Evolutionary conservation across 2,329 filamentous ascomycete genomes (phyloP), one percentile per base, ranked within the genome.

Genomic region (Rhynchosporium agropyri): DNA sequence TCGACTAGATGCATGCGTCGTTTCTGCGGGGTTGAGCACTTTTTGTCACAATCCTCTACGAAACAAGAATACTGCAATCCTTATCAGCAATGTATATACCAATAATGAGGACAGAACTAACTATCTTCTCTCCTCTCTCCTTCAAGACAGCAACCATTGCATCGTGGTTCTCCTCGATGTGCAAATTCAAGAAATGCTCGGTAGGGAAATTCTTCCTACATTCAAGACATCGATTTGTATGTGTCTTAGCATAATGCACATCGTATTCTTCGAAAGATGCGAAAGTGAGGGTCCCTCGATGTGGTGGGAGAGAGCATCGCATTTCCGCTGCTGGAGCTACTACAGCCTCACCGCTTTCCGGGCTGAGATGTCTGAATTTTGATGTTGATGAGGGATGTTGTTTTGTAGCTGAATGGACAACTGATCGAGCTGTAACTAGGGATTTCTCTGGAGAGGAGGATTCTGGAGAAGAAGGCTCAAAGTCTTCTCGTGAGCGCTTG

Each of bases 141-240:
- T 87, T 85, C 72, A 82, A 85, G 10, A 91, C 84, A 56, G 85
- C 87, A 45, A 85, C 81, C 64, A 98, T 83, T 7, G 92, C 85
- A 77, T 99, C 92, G 76, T 98, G 95, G 68, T 89, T 91, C 76
- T 98, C 95, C 69, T 93, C 87, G 68, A 97, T 93, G 74, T 99
- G 95, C 51, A 98, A 77, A 62, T 83, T 81, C 57, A 99, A 81
- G 60, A 95, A 87, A 74, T 93, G 88, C 42, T 88, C 83, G 0
- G 91, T 92, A 1, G 95, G 95, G 66, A 98, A 92, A 74, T 97
- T 98, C 74, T 85, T 92, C 61, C 84, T 81, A 75, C 95, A 99
- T 72, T 92, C 89, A 9, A 87, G 79, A 74, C 95, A 99, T 49
- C 94, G 86, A 75, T 97, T 93, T 64, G 86, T 84, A 76, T 98